Evolutionary conservation across 257 asterid species (phyloP).

Genomic region (Solanum bulbocastanum): DNA sequence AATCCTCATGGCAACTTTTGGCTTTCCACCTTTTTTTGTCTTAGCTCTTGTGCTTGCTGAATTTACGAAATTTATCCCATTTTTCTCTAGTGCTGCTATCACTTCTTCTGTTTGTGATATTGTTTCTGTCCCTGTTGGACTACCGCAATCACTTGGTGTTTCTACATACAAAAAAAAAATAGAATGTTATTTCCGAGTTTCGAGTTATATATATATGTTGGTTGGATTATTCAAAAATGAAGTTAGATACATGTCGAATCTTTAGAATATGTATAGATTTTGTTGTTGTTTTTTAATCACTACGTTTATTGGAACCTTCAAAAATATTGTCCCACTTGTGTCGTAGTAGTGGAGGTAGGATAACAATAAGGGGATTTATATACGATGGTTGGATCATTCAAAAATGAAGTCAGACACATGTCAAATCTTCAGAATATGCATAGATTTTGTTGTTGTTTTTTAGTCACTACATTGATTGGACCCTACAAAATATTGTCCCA

Average conservation of each 20-base stretch:
- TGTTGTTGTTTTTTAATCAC: neutral
- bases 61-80: constrained; percentile 47
- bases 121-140: constrained; percentile 17
- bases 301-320: neutral
- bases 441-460: neutral
- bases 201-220: neutral
- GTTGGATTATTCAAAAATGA: no score
- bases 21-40: constrained; percentile 35
- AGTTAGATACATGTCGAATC: no score
- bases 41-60: constrained; percentile 37
- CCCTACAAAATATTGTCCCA: neutral
- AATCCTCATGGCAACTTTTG: constrained; percentile 52
- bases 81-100: constrained; percentile 56
- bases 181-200: neutral
- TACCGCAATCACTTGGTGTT: constrained; percentile 38
- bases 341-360: neutral
- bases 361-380: neutral
- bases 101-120: constrained; percentile 35
- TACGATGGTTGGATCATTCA: neutral
- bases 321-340: no score
- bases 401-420: neutral
- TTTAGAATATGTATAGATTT: no score
- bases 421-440: neutral
- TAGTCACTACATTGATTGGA: accelerated
- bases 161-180: constrained; percentile 13